phyloP scores from a whole-genome alignment of 495 filamentous ascomycete genomes.

The Tuber aestivum region DNA sequence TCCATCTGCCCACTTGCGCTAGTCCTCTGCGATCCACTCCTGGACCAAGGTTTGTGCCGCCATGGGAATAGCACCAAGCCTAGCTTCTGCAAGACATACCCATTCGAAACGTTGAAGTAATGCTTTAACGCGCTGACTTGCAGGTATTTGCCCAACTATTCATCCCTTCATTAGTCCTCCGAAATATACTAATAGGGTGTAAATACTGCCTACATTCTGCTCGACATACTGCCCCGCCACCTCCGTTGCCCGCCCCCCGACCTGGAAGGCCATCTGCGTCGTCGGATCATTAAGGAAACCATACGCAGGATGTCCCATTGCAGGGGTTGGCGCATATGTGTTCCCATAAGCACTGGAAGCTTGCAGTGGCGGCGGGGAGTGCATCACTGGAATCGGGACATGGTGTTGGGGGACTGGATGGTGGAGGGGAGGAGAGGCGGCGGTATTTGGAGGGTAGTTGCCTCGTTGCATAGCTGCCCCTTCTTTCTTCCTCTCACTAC shows the following conservation, averaged over 20 bases:
- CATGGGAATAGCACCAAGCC: slow-evolving; percentile 92
- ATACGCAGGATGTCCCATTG: slow-evolving; percentile 44
- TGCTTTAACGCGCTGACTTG: slow-evolving; percentile 63
- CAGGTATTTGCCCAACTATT: slow-evolving; percentile 34
- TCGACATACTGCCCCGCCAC: slow-evolving; percentile 29
- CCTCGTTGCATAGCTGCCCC: slow-evolving; percentile 24
- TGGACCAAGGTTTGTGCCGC: slow-evolving; percentile 94
- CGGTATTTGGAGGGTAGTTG: slow-evolving; percentile 26
- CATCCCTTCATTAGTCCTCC: slow-evolving; percentile 15
- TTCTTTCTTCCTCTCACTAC: not conserved
- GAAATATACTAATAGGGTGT: slow-evolving; percentile 42
- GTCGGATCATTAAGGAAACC: slow-evolving; percentile 36
- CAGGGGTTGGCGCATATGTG: slow-evolving; percentile 61
- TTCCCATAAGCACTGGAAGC: slow-evolving; percentile 56
- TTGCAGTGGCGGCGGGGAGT: slow-evolving; percentile 83
- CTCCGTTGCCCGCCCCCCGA: slow-evolving; percentile 35
- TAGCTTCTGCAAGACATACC: slow-evolving; percentile 76
- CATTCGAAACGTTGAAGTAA: slow-evolving; percentile 97
- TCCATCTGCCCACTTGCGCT: slow-evolving; percentile 56
- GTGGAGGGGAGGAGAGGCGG: slow-evolving; percentile 74
- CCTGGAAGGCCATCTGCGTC: slow-evolving; percentile 35
- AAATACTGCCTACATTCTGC: slow-evolving; percentile 84
- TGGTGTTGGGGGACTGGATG: slow-evolving; percentile 98
- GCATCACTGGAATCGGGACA: slow-evolving; percentile 93
- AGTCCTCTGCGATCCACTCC: slow-evolving; percentile 58